Base-by-base conservation (phyloP, 2,329 filamentous ascomycete genomes). In the Alternaria gansuensis region DNA sequence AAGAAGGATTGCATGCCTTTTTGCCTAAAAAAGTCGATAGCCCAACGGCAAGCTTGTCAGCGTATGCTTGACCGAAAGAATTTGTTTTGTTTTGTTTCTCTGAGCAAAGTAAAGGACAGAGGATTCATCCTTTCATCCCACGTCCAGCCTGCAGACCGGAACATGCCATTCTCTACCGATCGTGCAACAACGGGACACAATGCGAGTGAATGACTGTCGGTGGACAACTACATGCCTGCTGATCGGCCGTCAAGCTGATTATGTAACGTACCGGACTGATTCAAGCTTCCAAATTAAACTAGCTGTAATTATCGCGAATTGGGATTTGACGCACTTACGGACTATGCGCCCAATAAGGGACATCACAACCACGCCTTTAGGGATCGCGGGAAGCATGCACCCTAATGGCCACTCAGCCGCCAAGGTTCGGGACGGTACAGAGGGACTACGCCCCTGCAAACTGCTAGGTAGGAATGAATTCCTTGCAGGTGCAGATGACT, bases 1-100 rank as follows among this genome's bases (percentile, higher is more conserved):
- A 41, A 40, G 37, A 40, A 41, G 39, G 39, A 26, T 41, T 41
- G 39, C 39, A 41, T 24, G 39, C 14, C 36, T 39, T 39, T 14
- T 39, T 17, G 17, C 36, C 17, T 39, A 5, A 10, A 9, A 39
- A 39, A 11, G 14, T 39, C 17, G 36, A 39, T 21, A 39, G 36
- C 7, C 17, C 36, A 39, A 23, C n/a, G 14, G 17, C 17, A 21
- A 6, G 11, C 39, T 4, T 8, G 3, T 14, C 5, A 41, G 23
- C 39, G 11, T 11, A 26, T 14, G 23, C 21, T 7, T 41, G 23
- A 8, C 23, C 17, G 23, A 41, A 17, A 17, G 17, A 17, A 17
- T 17, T 17, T 17, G 17, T 17, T 17, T 17, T 17, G 17, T 17
- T 17, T 17, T 17, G 17, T 17, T 17, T 17, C 2, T 17, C 17